These are phyloP conservation scores for Oleoguttula mirabilis DNA, from an alignment of 495 filamentous ascomycete species.

Conservation along the genomic window DNA sequence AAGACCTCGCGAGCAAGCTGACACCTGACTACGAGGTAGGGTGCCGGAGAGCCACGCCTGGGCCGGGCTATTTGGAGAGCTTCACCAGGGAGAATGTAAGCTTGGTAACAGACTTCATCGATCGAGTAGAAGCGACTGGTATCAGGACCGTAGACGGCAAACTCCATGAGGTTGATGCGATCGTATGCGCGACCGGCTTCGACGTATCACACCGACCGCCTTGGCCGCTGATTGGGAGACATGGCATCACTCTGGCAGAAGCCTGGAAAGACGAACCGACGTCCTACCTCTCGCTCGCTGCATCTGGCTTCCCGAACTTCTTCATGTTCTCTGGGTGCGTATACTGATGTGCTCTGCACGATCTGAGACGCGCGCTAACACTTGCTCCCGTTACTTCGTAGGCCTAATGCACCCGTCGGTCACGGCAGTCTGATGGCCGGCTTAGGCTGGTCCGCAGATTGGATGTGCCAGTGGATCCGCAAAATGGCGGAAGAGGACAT, in stretches of 20 bases:
- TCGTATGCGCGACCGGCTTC: conserved; percentile 21
- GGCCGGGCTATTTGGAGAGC: conserved; percentile 27
- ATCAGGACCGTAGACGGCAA: conserved; percentile 39
- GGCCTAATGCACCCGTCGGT: conserved; percentile 17
- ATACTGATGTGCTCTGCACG: too few species aligned
- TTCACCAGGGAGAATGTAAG: conserved; percentile 29
- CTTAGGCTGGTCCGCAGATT: conserved; percentile 18
- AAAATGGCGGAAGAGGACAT: conserved; percentile 21
- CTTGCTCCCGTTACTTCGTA: too few species aligned
- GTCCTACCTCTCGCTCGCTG: conserved; percentile 22
- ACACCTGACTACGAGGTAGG: conserved; percentile 26
- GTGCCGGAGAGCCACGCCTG: conserved; percentile 25
- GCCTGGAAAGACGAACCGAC: conserved; percentile 24
- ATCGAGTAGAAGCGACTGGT: conserved; percentile 25
- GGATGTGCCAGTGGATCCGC: conserved; percentile 16
- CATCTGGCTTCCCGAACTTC: conserved; percentile 15
- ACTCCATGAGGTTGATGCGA: conserved; percentile 14
- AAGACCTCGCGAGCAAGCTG: conserved; percentile 17
- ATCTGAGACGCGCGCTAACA: too few species aligned
- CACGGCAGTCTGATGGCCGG: conserved; percentile 15
- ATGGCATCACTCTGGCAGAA: conserved; percentile 22
- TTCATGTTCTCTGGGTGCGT: conserved; percentile 12
- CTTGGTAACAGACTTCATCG: conserved; percentile 26
- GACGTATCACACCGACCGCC: conserved; percentile 18
- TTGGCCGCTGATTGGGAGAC: conserved; percentile 23